Evolutionary conservation across 495 filamentous ascomycete species (phyloP).

Genomic region (Hyaloscypha hepaticicola): DNA sequence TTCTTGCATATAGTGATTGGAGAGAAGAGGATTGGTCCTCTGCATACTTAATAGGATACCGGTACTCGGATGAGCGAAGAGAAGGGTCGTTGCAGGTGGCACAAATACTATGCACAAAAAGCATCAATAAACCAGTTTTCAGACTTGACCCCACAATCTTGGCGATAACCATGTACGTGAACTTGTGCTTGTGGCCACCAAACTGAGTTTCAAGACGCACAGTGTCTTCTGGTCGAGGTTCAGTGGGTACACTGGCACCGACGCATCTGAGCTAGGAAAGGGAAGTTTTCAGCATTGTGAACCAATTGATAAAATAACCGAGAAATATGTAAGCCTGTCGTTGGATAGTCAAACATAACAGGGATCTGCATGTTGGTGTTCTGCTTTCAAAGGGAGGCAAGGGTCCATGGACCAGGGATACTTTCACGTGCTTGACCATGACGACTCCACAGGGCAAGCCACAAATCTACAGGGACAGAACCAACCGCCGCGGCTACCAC

Average conservation of each 20-base stretch:
- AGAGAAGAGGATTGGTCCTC: not conserved
- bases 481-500: not conserved
- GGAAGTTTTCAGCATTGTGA: too few relatives aligned
- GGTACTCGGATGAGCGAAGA: not conserved
- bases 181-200: not conserved
- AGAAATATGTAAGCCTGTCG: too few relatives aligned
- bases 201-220: not conserved
- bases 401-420: not conserved
- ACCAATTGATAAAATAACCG: too few relatives aligned
- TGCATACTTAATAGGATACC: not conserved
- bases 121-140: not conserved
- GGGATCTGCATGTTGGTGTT: not conserved
- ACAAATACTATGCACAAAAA: not conserved
- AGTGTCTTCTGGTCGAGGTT: too few relatives aligned
- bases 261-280: too few relatives aligned
- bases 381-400: too few relatives aligned
- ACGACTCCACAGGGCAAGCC: not conserved
- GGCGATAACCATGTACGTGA: not conserved
- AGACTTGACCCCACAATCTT: not conserved
- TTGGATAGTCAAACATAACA: too few relatives aligned
- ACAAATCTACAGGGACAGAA: not conserved
- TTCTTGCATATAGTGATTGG: slow-evolving; percentile 10
- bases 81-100: not conserved
- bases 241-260: too few relatives aligned
- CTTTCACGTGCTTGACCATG: slow-evolving; percentile 4